phyloP scores from a whole-genome alignment of 2,329 filamentous ascomycete genomes.

The Paramyrothecium roridum region DNA sequence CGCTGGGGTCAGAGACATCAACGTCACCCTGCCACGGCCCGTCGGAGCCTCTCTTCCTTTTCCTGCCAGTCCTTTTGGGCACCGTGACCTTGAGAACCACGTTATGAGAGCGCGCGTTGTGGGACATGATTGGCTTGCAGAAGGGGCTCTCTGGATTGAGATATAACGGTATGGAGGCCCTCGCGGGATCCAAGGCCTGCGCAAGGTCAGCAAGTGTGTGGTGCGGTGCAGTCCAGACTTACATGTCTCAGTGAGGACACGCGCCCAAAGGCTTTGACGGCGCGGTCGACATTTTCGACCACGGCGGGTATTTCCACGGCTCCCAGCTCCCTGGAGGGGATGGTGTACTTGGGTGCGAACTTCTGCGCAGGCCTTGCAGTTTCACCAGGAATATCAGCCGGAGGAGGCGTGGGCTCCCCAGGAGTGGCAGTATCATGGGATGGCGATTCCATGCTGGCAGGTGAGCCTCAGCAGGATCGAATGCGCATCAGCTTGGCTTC shows the following conservation, averaged over 20 bases:
- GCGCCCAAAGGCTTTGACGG: conserved; percentile 38
- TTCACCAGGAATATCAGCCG: background rate
- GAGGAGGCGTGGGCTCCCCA: background rate
- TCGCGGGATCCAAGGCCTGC: conserved; percentile 45
- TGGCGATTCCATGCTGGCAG: too few species aligned
- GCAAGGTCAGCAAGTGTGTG: background rate
- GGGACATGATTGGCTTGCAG: conserved; percentile 74
- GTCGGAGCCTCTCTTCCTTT: conserved; percentile 74
- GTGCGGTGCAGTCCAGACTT: conserved; percentile 10
- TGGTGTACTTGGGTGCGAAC: conserved; percentile 28
- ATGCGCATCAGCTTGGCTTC: too few species aligned
- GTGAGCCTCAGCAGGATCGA: too few species aligned
- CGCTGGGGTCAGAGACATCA: conserved; percentile 22
- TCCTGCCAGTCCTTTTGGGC: conserved; percentile 81
- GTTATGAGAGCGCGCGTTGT: conserved; percentile 74
- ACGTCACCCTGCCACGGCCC: conserved; percentile 57
- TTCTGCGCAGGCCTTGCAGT: conserved; percentile 7
- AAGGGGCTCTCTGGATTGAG: conserved; percentile 77
- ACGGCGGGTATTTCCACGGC: conserved; percentile 42
- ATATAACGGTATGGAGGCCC: conserved; percentile 63
- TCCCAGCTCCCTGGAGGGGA: conserved; percentile 29
- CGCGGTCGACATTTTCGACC: conserved; percentile 39
- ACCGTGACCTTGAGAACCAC: conserved; percentile 83
- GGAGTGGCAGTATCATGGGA: background rate
- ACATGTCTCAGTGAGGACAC: conserved; percentile 35